Conservation (phyloP, 2,329 filamentous ascomycete species). For the Lasiodiplodia gonubiensis region DNA sequence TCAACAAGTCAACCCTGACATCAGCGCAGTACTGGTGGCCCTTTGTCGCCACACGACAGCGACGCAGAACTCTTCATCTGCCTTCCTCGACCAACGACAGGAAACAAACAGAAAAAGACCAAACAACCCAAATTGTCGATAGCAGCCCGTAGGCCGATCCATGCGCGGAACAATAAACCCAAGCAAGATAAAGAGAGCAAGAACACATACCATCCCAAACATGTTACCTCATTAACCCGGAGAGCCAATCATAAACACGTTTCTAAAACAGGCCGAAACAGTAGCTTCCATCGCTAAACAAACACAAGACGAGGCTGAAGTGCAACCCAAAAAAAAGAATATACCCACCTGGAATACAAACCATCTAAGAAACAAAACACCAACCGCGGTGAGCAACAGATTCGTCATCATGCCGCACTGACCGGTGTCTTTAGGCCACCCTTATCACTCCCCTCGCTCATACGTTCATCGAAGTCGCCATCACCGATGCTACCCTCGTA, state of each 20-base stretch:
- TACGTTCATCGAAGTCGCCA: conserved; percentile 4
- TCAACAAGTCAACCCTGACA: not conserved
- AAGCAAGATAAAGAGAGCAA: not conserved
- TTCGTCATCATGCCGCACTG: conserved; percentile 13
- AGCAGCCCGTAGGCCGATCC: conserved; percentile 2
- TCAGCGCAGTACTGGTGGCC: not conserved
- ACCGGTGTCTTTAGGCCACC: conserved; percentile 26
- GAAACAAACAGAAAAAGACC: not conserved
- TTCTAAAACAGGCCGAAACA: not conserved
- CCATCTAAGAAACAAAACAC: not conserved
- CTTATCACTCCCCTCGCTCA: conserved; percentile 18
- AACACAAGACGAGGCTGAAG: not conserved
- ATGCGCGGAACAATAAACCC: not conserved
- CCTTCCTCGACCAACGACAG: not conserved
- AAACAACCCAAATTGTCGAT: not conserved
- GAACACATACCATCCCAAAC: conserved; percentile 5
- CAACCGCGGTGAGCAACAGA: not conserved
- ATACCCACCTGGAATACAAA: not conserved
- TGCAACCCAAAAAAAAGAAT: not conserved
- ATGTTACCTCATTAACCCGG: conserved; percentile 10
- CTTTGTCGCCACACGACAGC: not conserved
- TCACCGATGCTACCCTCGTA: conserved; percentile 20
- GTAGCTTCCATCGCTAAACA: not conserved
- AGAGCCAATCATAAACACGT: conserved; percentile 8
- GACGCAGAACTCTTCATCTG: not conserved